These are phyloP conservation scores for Trebouxiophyceae sp. DNA, from an alignment of 163 green algal species.

Conservation along the genomic window DNA sequence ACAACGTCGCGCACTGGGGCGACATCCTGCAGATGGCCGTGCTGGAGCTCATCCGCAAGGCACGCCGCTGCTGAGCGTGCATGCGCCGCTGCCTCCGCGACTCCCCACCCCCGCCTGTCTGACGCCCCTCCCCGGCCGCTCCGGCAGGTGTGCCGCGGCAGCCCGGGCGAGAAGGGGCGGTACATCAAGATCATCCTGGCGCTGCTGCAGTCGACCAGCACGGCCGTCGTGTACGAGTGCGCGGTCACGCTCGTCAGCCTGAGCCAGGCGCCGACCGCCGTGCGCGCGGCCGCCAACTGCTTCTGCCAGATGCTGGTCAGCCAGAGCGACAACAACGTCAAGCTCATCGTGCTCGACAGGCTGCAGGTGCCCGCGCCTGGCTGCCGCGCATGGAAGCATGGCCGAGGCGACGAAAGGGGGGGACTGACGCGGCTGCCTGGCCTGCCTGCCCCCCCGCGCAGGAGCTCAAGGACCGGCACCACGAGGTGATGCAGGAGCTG, in stretches of 20 bases:
- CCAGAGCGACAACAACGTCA: conserved; percentile 99
- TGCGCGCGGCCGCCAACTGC: conserved; percentile 94
- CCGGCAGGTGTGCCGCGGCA: conserved; percentile 69
- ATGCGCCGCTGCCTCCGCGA: no score
- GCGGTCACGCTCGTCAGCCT: conserved; percentile 85
- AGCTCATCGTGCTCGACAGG: conserved; percentile 98
- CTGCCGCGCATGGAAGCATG: no score
- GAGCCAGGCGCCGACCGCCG: conserved; percentile 85
- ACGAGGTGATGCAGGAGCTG: conserved; percentile 77
- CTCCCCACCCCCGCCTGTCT: no score
- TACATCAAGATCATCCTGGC: conserved; percentile 96
- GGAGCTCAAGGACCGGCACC: conserved; percentile 81
- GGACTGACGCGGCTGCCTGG: neutral
- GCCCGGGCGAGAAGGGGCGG: conserved; percentile 83
- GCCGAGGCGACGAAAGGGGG: no score
- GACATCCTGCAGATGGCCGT: conserved; percentile 96
- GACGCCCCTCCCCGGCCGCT: no score
- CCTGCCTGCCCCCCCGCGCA: conserved; percentile 3
- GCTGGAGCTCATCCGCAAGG: conserved; percentile 93
- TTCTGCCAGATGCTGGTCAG: conserved; percentile 93
- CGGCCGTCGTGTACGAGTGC: conserved; percentile 95
- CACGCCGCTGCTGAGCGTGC: no score
- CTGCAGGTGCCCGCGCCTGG: conserved; percentile 43
- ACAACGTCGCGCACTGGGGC: conserved; percentile 83
- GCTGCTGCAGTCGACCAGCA: conserved; percentile 70